Conservation (phyloP, 1,139 yeast genomes). For the Hyphopichia wangnamkhiaoensis region DNA sequence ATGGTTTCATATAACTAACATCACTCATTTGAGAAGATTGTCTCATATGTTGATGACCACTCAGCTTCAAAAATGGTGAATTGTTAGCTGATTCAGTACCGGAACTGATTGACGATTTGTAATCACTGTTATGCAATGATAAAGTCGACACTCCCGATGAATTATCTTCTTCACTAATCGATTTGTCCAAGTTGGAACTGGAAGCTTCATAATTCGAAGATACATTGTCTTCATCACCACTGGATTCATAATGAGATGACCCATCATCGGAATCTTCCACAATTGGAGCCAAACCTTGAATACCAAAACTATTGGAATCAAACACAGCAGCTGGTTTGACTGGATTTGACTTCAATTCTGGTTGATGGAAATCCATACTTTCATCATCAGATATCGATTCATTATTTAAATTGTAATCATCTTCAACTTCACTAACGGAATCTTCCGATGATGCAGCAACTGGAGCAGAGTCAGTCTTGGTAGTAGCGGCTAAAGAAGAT, state of each 20-base stretch:
- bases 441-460: constrained; percentile 3
- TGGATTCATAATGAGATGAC: constrained; percentile 40
- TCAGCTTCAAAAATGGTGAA: constrained; percentile 15
- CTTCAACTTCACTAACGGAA: constrained; percentile 9
- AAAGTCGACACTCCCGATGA: constrained; percentile 37
- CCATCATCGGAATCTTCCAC: constrained; percentile 37
- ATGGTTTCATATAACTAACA: constrained; percentile 18
- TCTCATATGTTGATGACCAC: no score
- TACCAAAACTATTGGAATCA: constrained; percentile 33
- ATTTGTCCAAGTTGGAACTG: constrained; percentile 12
- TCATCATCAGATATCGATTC: constrained; percentile 4
- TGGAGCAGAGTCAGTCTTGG: background rate
- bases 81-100: constrained; percentile 15
- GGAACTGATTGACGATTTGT: constrained; percentile 27
- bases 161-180: constrained; percentile 25
- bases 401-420: constrained; percentile 7
- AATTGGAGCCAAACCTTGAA: constrained; percentile 43
- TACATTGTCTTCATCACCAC: constrained; percentile 18
- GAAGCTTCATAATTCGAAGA: constrained; percentile 18
- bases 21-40: constrained; percentile 14
- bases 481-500: background rate
- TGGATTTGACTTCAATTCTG: constrained; percentile 7
- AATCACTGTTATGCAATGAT: constrained; percentile 44
- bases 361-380: constrained; percentile 3
- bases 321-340: constrained; percentile 16